phyloP scores from a whole-genome alignment of 345 rosid genomes.

The Lepidium africanum region DNA sequence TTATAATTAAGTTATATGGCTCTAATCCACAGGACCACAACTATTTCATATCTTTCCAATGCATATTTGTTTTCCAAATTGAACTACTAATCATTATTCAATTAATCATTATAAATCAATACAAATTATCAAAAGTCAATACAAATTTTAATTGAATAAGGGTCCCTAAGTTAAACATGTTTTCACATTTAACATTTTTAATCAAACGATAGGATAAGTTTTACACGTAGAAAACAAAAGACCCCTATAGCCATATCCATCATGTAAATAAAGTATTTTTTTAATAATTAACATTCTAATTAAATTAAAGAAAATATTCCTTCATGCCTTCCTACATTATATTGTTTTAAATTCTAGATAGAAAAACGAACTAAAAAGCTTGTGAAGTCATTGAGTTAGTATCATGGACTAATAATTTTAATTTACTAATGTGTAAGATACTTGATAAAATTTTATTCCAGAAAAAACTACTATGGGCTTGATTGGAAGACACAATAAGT shows the following conservation, averaged over 20 bases:
- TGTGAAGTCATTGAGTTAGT: neutral
- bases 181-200: too few species aligned
- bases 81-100: neutral
- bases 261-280: neutral
- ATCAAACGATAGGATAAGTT: conserved; percentile 1
- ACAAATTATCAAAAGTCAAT: too few species aligned
- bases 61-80: neutral
- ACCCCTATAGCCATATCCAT: neutral
- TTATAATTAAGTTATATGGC: neutral
- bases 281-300: neutral
- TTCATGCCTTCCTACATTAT: neutral
- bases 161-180: too few species aligned
- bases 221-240: neutral
- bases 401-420: too few species aligned
- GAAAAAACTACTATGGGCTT: too few species aligned
- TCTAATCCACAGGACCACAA: neutral
- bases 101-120: too few species aligned
- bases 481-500: too few species aligned
- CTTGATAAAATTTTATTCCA: too few species aligned
- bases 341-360: neutral
- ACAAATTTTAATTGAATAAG: too few species aligned
- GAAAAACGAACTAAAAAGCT: neutral
- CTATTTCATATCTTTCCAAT: neutral
- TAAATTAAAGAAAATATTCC: neutral
- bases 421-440: too few species aligned